phyloP scores from a whole-genome alignment of 768 basidiomycete species.

The Boletus rubescentipes region DNA sequence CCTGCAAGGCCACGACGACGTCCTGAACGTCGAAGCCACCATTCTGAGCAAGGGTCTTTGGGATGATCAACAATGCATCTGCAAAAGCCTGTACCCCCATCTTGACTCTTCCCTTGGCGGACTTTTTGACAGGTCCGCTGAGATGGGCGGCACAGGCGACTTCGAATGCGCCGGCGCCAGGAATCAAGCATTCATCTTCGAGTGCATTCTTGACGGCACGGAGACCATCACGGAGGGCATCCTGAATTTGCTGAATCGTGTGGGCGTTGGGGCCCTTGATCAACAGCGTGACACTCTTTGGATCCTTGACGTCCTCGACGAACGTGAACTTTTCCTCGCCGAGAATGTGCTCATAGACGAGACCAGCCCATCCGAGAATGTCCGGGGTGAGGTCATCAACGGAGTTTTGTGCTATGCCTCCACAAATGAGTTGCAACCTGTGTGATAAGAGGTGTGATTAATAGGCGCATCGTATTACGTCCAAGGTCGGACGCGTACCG shows the following conservation, averaged over 20 bases:
- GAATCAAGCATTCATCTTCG: slow-evolving; percentile 85
- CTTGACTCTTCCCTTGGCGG: slow-evolving; percentile 91
- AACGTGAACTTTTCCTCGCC: slow-evolving; percentile 99
- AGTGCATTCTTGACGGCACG: slow-evolving; percentile 96
- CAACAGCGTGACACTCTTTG: slow-evolving; percentile 92
- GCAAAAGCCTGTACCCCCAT: slow-evolving; percentile 98
- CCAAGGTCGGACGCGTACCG: slow-evolving; percentile 47
- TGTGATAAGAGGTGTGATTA: slow-evolving; percentile 32
- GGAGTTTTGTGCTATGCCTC: slow-evolving; percentile 95
- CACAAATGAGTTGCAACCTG: slow-evolving; percentile 91
- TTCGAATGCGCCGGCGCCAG: slow-evolving; percentile 98
- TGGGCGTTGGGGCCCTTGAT: slow-evolving; percentile 98
- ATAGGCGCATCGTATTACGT: slow-evolving; percentile 33
- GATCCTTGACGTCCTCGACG: slow-evolving; percentile 93
- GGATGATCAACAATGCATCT: slow-evolving; percentile 90
- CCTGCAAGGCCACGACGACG: slow-evolving; percentile 87
- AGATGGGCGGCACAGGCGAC: slow-evolving; percentile 88
- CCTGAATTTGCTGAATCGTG: slow-evolving; percentile 95
- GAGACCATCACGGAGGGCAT: slow-evolving; percentile 96
- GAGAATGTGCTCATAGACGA: slow-evolving; percentile 98
- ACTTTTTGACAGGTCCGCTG: slow-evolving; percentile 73
- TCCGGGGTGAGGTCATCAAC: slow-evolving; percentile 93
- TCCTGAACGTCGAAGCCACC: slow-evolving; percentile 98
- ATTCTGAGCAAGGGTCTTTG: slow-evolving; percentile 94
- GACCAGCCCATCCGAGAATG: slow-evolving; percentile 93